Evolutionary conservation across 441 rosid species (phyloP).

Genomic region (Croton setiger): DNA sequence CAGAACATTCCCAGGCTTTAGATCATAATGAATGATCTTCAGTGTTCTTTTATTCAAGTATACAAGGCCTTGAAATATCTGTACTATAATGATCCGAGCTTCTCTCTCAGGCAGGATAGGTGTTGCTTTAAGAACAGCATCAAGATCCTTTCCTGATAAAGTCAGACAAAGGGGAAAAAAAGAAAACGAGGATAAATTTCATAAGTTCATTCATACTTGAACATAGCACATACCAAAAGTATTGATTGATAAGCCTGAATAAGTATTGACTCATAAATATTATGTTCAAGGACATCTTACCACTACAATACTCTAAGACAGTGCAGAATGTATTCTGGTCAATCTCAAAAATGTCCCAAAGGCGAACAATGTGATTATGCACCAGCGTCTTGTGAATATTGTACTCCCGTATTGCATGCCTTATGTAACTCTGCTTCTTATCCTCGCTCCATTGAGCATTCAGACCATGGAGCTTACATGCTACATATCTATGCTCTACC

Average conservation of each 20-base stretch:
- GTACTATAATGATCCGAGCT: conserved; percentile 89
- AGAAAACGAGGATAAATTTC: conserved; percentile 16
- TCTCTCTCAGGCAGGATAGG: conserved; percentile 92
- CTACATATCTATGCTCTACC: conserved; percentile 95
- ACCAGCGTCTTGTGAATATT: conserved; percentile 97
- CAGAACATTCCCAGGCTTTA: conserved; percentile 98
- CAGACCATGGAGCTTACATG: conserved; percentile 97
- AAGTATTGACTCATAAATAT: conserved; percentile 12
- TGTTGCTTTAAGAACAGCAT: conserved; percentile 93
- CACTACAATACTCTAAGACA: conserved; percentile 93
- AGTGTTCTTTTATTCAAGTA: conserved; percentile 83
- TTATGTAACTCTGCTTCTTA: conserved; percentile 95
- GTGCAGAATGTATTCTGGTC: conserved; percentile 99
- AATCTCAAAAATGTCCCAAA: conserved; percentile 98
- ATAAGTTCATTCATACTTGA: conserved; percentile 7
- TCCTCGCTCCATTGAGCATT: conserved; percentile 99
- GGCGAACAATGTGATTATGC: conserved; percentile 97
- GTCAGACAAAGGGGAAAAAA: conserved; percentile 13
- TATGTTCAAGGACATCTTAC: conserved; percentile 36
- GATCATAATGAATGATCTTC: conserved; percentile 95
- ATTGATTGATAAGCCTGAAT: conserved; percentile 8
- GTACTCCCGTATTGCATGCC: conserved; percentile 95
- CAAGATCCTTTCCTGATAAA: conserved; percentile 91
- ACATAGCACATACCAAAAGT: not conserved
- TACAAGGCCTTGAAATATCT: conserved; percentile 94